phyloP scores from a whole-genome alignment of 192 early-diverging fungal genomes.

The Coemansia guatemalensis region DNA sequence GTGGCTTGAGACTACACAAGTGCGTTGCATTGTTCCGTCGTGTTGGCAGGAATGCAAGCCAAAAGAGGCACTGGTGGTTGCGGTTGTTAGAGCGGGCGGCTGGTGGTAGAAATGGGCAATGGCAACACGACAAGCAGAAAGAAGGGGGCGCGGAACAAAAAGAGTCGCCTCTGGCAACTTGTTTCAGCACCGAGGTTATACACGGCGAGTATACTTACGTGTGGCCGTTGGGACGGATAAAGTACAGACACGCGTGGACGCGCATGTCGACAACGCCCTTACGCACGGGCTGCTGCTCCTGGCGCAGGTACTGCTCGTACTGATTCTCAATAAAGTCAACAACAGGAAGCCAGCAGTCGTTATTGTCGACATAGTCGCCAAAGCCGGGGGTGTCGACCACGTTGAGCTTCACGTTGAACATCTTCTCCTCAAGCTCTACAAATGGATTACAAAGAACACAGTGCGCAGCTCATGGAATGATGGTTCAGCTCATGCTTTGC shows the following conservation, averaged over 20 bases:
- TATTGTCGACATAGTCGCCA: conserved; percentile 90
- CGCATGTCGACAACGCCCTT: conserved; percentile 90
- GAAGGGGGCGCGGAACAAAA: conserved; percentile 1
- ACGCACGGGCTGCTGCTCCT: conserved; percentile 85
- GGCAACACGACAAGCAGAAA: not conserved
- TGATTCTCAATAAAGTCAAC: conserved; percentile 99
- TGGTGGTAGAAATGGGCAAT: not conserved
- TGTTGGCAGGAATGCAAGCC: not conserved
- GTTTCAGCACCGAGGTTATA: not conserved
- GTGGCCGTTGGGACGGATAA: conserved; percentile 97
- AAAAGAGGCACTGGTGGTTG: not conserved
- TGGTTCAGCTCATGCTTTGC: conserved; percentile 89
- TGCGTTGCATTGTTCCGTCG: conserved; percentile 2
- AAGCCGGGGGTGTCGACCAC: conserved; percentile 92
- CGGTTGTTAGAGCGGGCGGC: not conserved
- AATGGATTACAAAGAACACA: conserved; percentile 9
- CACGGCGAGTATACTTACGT: conserved; percentile 56
- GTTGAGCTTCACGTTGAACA: conserved; percentile 94
- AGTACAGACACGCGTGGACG: conserved; percentile 98
- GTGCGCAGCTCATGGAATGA: not conserved
- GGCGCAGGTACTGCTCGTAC: conserved; percentile 91
- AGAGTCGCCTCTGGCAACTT: too few relatives aligned
- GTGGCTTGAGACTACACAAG: conserved; percentile 62
- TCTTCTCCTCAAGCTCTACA: conserved; percentile 94
- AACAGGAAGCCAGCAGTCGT: conserved; percentile 97